These are phyloP conservation scores for Phanerochaete sordida DNA, from an alignment of 768 basidiomycete genomes.

Conservation along the genomic window DNA sequence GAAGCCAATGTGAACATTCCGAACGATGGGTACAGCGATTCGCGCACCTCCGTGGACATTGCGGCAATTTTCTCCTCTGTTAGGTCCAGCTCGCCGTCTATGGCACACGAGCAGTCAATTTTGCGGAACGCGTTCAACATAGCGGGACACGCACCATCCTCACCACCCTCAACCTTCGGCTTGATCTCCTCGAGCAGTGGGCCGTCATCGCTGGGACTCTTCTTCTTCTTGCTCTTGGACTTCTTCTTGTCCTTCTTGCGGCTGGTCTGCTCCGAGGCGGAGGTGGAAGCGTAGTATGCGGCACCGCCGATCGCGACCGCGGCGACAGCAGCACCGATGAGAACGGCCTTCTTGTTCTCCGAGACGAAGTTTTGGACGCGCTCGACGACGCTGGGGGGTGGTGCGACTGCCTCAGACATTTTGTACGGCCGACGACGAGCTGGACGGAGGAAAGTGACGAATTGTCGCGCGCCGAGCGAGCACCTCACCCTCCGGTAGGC, in stretches of 20 bases:
- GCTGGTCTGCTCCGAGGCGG: conserved; percentile 36
- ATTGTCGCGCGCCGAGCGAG: conserved; percentile 6
- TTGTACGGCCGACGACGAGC: conserved; percentile 18
- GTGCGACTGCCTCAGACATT: conserved; percentile 22
- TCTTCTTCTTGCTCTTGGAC: conserved; percentile 53
- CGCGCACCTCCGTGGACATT: conserved; percentile 54
- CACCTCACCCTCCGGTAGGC: not conserved
- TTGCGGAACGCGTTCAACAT: not conserved
- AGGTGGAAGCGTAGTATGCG: conserved; percentile 71
- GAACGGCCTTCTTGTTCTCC: conserved; percentile 75
- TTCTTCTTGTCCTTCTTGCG: conserved; percentile 51
- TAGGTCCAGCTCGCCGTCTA: conserved; percentile 40
- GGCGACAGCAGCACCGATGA: conserved; percentile 71
- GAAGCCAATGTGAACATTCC: conserved; percentile 1
- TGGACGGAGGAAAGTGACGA: conserved; percentile 3
- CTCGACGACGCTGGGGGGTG: conserved; percentile 43
- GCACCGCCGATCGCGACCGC: conserved; percentile 68
- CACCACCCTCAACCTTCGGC: conserved; percentile 35
- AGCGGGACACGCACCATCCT: conserved; percentile 18
- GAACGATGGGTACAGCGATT: not conserved
- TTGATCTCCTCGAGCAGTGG: conserved; percentile 79
- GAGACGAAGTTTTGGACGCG: conserved; percentile 66
- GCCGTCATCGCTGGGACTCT: conserved; percentile 58
- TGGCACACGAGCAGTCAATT: conserved; percentile 9
- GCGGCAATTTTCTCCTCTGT: conserved; percentile 53